Evolutionary conservation across 371 early-diverging fungal genomes (phyloP).

Genomic region (Funneliformis caledonium): DNA sequence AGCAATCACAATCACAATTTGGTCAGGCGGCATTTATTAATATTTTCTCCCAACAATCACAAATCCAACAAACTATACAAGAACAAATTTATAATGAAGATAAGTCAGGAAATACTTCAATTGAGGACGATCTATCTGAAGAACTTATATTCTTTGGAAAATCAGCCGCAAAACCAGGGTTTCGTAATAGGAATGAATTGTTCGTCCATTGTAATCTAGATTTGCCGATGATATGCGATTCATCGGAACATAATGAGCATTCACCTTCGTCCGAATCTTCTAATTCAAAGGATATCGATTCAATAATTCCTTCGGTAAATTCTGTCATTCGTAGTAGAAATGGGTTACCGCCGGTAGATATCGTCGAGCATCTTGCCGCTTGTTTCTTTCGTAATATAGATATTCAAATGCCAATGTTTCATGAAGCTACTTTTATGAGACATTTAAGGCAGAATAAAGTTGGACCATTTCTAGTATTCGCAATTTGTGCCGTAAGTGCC

Average conservation of each 20-base stretch:
- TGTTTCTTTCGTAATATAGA: slow-evolving; percentile 62
- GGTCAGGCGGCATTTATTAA: slow-evolving; percentile 13
- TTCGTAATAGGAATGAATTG: neutral
- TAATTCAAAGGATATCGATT: neutral
- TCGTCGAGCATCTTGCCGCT: slow-evolving; percentile 57
- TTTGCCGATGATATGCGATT: neutral
- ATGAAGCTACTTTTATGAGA: slow-evolving; percentile 48
- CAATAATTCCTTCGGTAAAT: neutral
- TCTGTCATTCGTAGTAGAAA: neutral
- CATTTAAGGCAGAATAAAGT: slow-evolving; percentile 48
- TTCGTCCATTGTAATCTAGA: neutral
- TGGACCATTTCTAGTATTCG: slow-evolving; percentile 45
- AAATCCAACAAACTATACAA: neutral
- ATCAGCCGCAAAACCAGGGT: slow-evolving; percentile 25
- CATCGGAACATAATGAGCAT: neutral
- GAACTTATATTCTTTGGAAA: slow-evolving; percentile 21
- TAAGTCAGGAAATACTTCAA: neutral
- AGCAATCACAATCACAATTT: neutral
- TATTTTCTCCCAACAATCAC: neutral
- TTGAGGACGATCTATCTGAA: neutral
- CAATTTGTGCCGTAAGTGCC: slow-evolving; percentile 49
- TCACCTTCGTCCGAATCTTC: neutral
- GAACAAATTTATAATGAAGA: neutral
- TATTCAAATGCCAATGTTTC: slow-evolving; percentile 58
- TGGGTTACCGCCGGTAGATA: slow-evolving; percentile 51